Base-by-base conservation (phyloP, 2,329 filamentous ascomycete genomes). In the Phialophora chinensis region DNA sequence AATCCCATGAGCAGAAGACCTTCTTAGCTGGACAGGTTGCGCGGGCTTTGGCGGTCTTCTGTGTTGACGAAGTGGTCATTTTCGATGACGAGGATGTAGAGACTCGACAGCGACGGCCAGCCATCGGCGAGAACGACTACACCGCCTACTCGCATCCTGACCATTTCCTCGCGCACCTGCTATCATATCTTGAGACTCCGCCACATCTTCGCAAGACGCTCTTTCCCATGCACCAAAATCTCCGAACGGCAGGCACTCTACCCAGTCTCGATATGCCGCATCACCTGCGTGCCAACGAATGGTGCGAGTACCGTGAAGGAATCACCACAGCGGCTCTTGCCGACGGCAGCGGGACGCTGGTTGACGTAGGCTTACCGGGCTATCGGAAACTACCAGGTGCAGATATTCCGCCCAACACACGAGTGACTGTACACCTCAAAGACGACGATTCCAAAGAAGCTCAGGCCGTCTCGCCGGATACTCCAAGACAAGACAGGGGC, bases 261-360 rank as follows among this genome's bases (percentile, higher is more conserved):
- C 91, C 91, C 0, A 91, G 87, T 73, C 81, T 96, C 64, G 92
- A 96, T 76, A 92, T 95, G 85, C 92, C 92, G 17, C 91, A 94
- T 76, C 92, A 96, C 77, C 83, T 93, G 8, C 85, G 90, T 69
- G 84, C 86, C 14, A 86, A 90, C 62, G 91, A 96, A 74, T 93
- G 90, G 88, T 88, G 92, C 69, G 85, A 86, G 17, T 96, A 91
- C 75, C 87, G 91, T 25, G 92, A 96, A 75, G 92, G 91, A 4
- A 87, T 94, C 29, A 88, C 90, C 0, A 73, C 89, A 1, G 77
- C 81, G 3, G 76, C 76, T 67, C 73, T 77, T 69, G 76, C 82
- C 62, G 23, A 86, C 87, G 33, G 87, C 14, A 25, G 86, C 87
- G 35, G 87, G 23, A 82, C 81, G 4, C 71, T 81, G 54, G 77